These are phyloP conservation scores for Gloeopeniophorella convolvens DNA, from an alignment of 768 basidiomycete genomes.

Conservation along the genomic window DNA sequence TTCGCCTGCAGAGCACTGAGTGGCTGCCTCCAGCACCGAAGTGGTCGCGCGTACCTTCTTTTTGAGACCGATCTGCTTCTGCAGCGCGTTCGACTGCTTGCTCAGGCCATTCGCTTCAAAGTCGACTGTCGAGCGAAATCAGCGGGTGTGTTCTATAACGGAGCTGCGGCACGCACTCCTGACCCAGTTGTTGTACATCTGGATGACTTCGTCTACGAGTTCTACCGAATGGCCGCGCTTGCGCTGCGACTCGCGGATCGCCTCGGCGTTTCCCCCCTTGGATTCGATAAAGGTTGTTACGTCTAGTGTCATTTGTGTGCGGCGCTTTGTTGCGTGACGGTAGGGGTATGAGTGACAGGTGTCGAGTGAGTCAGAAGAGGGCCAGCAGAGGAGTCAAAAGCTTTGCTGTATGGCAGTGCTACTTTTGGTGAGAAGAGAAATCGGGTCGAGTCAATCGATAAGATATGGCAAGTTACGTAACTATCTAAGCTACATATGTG, in stretches of 20 bases:
- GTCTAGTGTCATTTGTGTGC: constrained; percentile 67
- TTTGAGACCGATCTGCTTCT: constrained; percentile 92
- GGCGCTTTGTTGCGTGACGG: background rate
- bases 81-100: constrained; percentile 82
- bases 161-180: constrained; percentile 61
- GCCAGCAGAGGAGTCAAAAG: too few species aligned
- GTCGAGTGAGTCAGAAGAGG: constrained; percentile 1
- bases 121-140: constrained; percentile 54
- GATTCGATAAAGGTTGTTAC: constrained; percentile 71
- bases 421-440: too few species aligned
- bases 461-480: constrained; percentile 8
- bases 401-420: too few species aligned
- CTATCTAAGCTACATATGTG: background rate
- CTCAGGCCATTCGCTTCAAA: constrained; percentile 72
- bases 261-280: constrained; percentile 89
- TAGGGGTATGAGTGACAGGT: background rate
- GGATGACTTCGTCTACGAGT: constrained; percentile 89
- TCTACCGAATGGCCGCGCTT: constrained; percentile 87
- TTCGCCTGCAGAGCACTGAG: constrained; percentile 56
- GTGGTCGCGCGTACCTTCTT: constrained; percentile 62
- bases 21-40: background rate
- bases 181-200: constrained; percentile 90
- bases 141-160: background rate
- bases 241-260: constrained; percentile 86
- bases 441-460: background rate